Percentiles rank a stretch among this genome's conserved stretches.
Conservation (phyloP, 2,329 filamentous ascomycete genomes). For the Alternaria rosae region DNA sequence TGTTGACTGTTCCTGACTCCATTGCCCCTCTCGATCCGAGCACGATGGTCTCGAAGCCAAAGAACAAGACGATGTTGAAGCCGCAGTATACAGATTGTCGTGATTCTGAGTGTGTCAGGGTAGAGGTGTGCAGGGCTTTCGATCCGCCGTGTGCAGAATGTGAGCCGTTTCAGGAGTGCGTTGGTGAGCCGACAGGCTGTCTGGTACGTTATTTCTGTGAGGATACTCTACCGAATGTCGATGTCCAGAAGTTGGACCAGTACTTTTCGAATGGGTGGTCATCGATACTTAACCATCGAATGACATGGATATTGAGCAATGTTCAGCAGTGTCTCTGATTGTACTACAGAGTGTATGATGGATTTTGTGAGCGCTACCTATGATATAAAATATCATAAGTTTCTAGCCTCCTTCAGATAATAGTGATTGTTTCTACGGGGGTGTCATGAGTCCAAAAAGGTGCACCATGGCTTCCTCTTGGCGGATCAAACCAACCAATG, state of each 20-base stretch:
- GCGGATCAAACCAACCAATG: background rate
- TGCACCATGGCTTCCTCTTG: background rate
- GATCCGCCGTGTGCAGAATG: background rate
- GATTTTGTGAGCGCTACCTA: too few species aligned
- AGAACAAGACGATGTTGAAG: background rate
- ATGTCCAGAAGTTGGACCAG: too few species aligned
- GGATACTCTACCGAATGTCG: background rate
- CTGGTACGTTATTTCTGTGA: background rate
- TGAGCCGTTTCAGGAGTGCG: background rate
- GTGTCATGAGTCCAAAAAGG: background rate
- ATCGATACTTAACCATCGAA: background rate
- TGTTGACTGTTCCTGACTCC: background rate
- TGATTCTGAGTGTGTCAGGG: accelerated
- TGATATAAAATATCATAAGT: too few species aligned
- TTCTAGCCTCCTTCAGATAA: background rate
- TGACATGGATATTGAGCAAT: background rate
- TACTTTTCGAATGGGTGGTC: too few species aligned
- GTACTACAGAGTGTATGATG: background rate
- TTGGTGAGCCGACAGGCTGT: background rate
- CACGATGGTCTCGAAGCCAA: background rate
- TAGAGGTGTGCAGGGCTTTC: background rate
- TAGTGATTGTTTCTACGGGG: background rate
- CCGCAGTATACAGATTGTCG: background rate
- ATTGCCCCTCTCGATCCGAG: background rate
- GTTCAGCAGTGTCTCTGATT: background rate